Evolutionary conservation across 1,284 basidiomycete genomes (phyloP), one percentile per base, ranked within the genome.

Genomic region (Leccinum variabile): DNA sequence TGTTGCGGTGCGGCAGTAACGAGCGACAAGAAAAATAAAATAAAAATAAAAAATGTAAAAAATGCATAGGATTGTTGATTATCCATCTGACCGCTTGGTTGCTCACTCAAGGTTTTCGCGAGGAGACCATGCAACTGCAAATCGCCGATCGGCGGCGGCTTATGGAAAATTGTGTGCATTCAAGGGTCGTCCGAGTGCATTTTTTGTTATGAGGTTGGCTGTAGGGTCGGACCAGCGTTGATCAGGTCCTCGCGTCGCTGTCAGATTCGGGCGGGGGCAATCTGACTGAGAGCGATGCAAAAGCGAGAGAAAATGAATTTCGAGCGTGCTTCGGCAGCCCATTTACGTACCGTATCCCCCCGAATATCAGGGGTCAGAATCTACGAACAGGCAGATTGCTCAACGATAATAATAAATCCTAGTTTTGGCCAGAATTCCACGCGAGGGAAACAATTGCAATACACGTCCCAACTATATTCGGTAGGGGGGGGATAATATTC

Each of bases 381-480:
- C 72, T 76, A 75, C 74, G 71, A 78, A 79, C 76, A 80, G 77
- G 69, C 77, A 79, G 81, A 82, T 82, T 79, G 79, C 77, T 76
- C 75, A 67, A 79, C 72, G 78, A 82, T 80, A 82, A 84, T 85
- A 85, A 85, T 84, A 84, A 82, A 79, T 80, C 75, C 78, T 78
- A 74, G 74, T 79, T 79, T 83, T 81, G 81, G 80, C 70, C 75
- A 78, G 73, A 78, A 72, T 79, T 81, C 76, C 80, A 81, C 79
- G 79, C 80, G 80, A 79, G 78, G 69, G 76, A 75, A 81, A 82
- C 78, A 82, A 83, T 82, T 80, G 72, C 78, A 81, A 79, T 78
- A 75, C 71, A 74, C 78, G 79, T 69, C 71, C 76, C 80, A 85
- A 85, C 85, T 88, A 86, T 82, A 88, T 85, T 83, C 83, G 84